Evolutionary conservation across 192 early-diverging fungal genomes (phyloP), one percentile per base, ranked within the genome.

Genomic region (Backusella luteola): DNA sequence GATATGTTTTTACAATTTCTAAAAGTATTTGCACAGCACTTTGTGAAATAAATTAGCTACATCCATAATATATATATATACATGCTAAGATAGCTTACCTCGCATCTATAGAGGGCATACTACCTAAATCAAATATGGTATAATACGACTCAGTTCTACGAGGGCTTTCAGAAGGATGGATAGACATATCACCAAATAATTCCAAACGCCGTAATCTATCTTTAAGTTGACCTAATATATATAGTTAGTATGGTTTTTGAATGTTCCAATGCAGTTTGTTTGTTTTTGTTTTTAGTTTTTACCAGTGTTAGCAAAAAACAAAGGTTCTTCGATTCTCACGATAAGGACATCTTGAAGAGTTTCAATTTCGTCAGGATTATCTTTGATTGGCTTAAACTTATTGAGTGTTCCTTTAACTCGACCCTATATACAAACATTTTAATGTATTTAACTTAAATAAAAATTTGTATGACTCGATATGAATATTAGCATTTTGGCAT

Each of bases 171-270:
- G 95, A 95, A 8, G 98, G 98, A 84, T 99, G 98, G 17, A 94
- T 93, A 12, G 90, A 88, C 86, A 98, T 90, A 78, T 96, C 95
- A 42, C 98, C 97, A 84, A 95, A 95, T 79, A 94, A 85, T 81
- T 99, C 98, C 34, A 98, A 85, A n/a, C 98, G 93, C 63, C 95
- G 92, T 36, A 99, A 84, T 39, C 97, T 86, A 67, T 98, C 98
- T 81, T 96, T 95, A 38, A 99, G 85, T 83, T 98, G 96, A 5
- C 97, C 97, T 81, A 44, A 29, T 41, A 38, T n/a, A 34, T 36
- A 29, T 63, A 15, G 34, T 66, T 63, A 38, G 23, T 52, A 69
- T 56, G 29, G n/a, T 52, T 21, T 23, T n/a, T 6, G 15, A 29
- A 11, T 19, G 1, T 7, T 11, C n/a, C 19, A 69, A 19, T 49